Evolutionary conservation across 2,329 filamentous ascomycete genomes (phyloP).

Genomic region (Pseudopyrenochaeta lycopersici): DNA sequence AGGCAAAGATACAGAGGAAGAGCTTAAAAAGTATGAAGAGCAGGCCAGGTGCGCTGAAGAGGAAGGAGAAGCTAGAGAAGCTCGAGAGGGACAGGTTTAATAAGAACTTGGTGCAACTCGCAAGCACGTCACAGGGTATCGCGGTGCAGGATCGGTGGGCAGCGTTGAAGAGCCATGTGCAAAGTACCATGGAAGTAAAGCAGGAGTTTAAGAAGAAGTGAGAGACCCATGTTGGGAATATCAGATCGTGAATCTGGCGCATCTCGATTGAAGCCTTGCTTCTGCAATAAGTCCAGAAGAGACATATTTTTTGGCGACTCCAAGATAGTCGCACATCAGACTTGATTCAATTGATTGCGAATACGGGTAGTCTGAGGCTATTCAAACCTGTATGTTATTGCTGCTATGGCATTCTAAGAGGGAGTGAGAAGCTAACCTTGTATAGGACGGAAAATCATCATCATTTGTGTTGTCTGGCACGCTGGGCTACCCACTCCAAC

Average conservation of each 20-base stretch:
- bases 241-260: neutral
- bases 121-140: slow-evolving; percentile 33
- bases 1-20: slow-evolving; percentile 75
- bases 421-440: no score
- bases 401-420: no score
- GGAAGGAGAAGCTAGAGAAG: slow-evolving; percentile 80
- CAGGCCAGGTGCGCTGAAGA: slow-evolving; percentile 81
- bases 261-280: neutral
- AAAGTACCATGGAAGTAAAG: slow-evolving; percentile 88
- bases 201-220: slow-evolving; percentile 68
- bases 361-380: no score
- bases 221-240: neutral
- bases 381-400: no score
- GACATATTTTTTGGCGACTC: no score
- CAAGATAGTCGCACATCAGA: no score
- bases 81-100: slow-evolving; percentile 86
- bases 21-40: slow-evolving; percentile 66
- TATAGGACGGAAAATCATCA: no score
- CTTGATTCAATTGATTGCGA: no score
- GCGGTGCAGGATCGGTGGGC: slow-evolving; percentile 68
- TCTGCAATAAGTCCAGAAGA: no score
- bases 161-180: slow-evolving; percentile 83
- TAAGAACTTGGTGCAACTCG: slow-evolving; percentile 80
- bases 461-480: no score
- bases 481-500: no score